A percentile compares a stretch with the other conserved stretches of the same genome.
phyloP scores from a whole-genome alignment of 2,329 filamentous ascomycete genomes.

The Fusarium torreyae region DNA sequence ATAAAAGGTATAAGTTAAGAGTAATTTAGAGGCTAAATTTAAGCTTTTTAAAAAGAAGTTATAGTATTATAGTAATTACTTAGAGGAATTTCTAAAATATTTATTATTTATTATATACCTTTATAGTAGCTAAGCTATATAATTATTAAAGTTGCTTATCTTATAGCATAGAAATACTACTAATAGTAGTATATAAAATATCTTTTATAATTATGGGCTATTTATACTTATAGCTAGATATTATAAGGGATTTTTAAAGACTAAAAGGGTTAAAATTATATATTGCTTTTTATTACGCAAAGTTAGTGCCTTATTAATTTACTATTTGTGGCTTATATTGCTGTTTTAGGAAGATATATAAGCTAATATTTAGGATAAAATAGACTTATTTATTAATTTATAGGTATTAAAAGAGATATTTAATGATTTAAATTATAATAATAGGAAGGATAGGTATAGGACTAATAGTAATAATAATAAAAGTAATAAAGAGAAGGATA shows the following conservation, averaged over 20 bases:
- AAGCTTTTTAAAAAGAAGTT: slow-evolving; percentile 7
- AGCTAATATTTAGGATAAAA: not conserved
- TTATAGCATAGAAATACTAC: not conserved
- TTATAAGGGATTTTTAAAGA: slow-evolving; percentile 2
- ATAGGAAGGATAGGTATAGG: not conserved
- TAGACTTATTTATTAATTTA: not conserved
- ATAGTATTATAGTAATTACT: slow-evolving; percentile 1
- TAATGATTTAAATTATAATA: slow-evolving; percentile 3
- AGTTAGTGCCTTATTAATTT: not conserved
- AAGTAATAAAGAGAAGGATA: not conserved
- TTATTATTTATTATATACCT: slow-evolving; percentile 1
- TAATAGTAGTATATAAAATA: not conserved
- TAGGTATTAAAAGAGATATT: slow-evolving; percentile 7
- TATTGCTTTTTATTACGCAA: not conserved
- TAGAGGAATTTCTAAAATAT: slow-evolving; percentile 1
- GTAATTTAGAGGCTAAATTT: not conserved
- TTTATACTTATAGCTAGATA: not conserved
- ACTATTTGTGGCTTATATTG: slow-evolving; percentile 10
- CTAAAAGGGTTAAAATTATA: slow-evolving; percentile 3
- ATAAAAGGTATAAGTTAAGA: not conserved
- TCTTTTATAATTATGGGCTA: not conserved
- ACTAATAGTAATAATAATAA: not conserved
- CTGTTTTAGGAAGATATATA: slow-evolving; percentile 8
- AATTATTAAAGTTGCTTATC: not conserved
- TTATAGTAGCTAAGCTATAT: not conserved